Evolutionary conservation across 129 eudicot genomes (phyloP).

Genomic region (Flaveria sonorensis): DNA sequence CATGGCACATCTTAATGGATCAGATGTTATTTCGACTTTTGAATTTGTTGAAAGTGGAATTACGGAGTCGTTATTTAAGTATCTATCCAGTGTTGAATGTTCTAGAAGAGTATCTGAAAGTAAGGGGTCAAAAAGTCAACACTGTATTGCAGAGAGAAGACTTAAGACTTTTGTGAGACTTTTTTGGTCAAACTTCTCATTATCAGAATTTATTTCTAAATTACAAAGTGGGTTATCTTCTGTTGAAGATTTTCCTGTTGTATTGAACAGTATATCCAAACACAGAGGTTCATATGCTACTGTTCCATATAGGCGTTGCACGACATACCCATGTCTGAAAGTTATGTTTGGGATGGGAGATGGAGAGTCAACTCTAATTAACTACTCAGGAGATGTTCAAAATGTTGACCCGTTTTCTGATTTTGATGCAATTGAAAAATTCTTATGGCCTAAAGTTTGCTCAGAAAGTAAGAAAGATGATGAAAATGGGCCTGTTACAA

Average conservation of each 20-base stretch:
- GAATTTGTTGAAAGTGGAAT: constrained; percentile 92
- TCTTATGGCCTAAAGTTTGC: constrained; percentile 65
- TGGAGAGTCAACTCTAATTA: constrained; percentile 51
- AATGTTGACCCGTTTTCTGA: constrained; percentile 77
- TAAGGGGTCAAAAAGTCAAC: constrained; percentile 15
- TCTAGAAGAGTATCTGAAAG: constrained; percentile 16
- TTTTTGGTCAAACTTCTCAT: constrained; percentile 36
- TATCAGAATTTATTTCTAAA: constrained; percentile 51
- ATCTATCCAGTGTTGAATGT: constrained; percentile 52
- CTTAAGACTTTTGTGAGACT: constrained; percentile 31
- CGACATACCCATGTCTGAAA: constrained; percentile 64
- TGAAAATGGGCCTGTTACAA: constrained; percentile 41
- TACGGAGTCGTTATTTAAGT: constrained; percentile 55
- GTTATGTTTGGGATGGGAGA: constrained; percentile 72
- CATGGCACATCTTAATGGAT: constrained; percentile 59
- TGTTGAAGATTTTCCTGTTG: constrained; percentile 74
- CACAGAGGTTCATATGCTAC: constrained; percentile 66
- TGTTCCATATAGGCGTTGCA: constrained; percentile 65
- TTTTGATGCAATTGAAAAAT: constrained; percentile 64
- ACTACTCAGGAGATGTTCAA: constrained; percentile 57
- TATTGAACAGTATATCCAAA: constrained; percentile 44
- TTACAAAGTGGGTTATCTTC: constrained; percentile 78
- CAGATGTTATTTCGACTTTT: constrained; percentile 81
- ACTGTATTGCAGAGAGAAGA: constrained; percentile 52
- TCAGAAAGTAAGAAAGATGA: constrained; percentile 27